Conservation (phyloP, 495 filamentous ascomycete genomes). For the Penicillium subrubescens region DNA sequence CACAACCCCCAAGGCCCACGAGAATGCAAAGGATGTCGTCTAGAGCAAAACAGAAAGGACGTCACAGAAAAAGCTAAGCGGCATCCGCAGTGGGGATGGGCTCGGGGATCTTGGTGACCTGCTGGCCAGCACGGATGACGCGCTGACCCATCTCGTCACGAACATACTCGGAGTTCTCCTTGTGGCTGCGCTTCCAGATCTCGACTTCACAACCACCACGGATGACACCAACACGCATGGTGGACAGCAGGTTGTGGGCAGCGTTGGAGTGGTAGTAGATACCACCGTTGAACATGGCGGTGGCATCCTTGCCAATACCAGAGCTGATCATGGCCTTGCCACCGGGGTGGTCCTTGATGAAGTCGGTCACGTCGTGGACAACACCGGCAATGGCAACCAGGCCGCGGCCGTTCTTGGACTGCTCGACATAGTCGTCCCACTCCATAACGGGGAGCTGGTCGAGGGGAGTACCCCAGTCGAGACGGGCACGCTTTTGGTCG, state of each 20-base stretch:
- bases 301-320: slow-evolving; percentile 95
- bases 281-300: slow-evolving; percentile 98
- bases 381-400: slow-evolving; percentile 91
- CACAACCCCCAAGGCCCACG: slow-evolving; percentile 17
- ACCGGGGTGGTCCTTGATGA: slow-evolving; percentile 97
- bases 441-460: slow-evolving; percentile 94
- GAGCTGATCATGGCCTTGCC: slow-evolving; percentile 93
- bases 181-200: slow-evolving; percentile 96
- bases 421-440: slow-evolving; percentile 92
- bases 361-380: slow-evolving; percentile 90
- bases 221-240: slow-evolving; percentile 95
- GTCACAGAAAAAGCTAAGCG: slow-evolving; percentile 29
- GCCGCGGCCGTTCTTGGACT: slow-evolving; percentile 84
- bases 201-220: slow-evolving; percentile 96
- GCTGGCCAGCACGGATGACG: slow-evolving; percentile 87
- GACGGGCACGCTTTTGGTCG: slow-evolving; percentile 86
- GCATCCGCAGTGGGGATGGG: slow-evolving; percentile 51
- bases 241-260: slow-evolving; percentile 94
- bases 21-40: slow-evolving; percentile 27
- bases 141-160: slow-evolving; percentile 80
- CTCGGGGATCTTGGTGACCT: slow-evolving; percentile 78
- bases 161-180: slow-evolving; percentile 78
- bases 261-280: slow-evolving; percentile 98
- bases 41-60: slow-evolving; percentile 5
- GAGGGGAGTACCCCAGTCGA: slow-evolving; percentile 95